Percentiles rank a stretch among this genome's conserved stretches.
These are phyloP conservation scores for Stagonosporopsis tanaceti DNA, from an alignment of 2,329 filamentous ascomycete genomes.

Conservation along the genomic window DNA sequence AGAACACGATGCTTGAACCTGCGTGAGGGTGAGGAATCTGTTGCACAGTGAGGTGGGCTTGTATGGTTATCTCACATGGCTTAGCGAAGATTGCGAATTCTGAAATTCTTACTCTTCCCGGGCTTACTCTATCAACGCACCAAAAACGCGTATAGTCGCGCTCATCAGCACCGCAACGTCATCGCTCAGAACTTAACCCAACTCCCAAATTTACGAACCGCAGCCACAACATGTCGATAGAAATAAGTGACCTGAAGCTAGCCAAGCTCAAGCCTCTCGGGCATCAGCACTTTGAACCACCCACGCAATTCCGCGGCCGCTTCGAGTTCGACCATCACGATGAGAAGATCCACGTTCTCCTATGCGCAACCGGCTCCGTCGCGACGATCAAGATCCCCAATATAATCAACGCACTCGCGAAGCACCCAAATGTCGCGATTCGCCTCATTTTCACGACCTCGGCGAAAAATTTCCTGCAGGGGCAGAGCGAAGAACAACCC, in stretches of 20 bases:
- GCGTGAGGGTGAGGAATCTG: background rate
- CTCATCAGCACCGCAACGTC: constrained; percentile 10
- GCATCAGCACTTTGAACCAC: constrained; percentile 31
- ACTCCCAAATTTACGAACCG: background rate
- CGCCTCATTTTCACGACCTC: constrained; percentile 82
- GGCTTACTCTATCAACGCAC: constrained; percentile 21
- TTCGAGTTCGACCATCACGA: constrained; percentile 40
- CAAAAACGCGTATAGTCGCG: constrained; percentile 2
- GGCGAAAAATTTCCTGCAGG: constrained; percentile 77
- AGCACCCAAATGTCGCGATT: constrained; percentile 70
- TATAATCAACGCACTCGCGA: constrained; percentile 63
- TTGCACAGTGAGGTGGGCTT: background rate
- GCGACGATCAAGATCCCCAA: constrained; percentile 79
- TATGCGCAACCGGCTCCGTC: constrained; percentile 76
- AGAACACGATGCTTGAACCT: background rate
- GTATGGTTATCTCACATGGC: too few relatives aligned
- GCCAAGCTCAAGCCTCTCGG: constrained; percentile 39
- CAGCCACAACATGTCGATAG: constrained; percentile 31
- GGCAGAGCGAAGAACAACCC: constrained; percentile 81
- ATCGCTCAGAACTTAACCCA: constrained; percentile 14
- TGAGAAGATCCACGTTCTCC: constrained; percentile 64
- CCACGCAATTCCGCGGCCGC: constrained; percentile 21
- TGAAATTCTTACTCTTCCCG: background rate
- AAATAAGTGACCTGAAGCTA: constrained; percentile 38
- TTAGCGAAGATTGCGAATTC: background rate